Base-by-base conservation (phyloP, 345 rosid species). In the Psidium friedrichsthalianum region DNA sequence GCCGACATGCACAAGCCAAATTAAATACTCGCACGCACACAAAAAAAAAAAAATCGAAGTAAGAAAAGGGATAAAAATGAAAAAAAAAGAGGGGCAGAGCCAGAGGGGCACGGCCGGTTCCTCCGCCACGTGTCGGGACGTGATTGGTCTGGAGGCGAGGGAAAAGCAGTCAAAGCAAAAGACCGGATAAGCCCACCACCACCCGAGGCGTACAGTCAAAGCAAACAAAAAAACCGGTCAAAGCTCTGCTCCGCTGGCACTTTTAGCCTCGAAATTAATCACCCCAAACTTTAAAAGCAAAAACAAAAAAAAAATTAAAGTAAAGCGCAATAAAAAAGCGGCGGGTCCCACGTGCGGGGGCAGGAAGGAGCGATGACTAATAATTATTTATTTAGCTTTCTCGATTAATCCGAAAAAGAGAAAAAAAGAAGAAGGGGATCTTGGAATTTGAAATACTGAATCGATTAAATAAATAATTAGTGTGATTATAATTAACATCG, bases 191-290 rank as follows among this genome's bases (percentile, higher is more conserved):
- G 74, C 83, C 86, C 86, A 76, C 74, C 83, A 36, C 82, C 81
- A 82, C 64, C 87, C 84, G 85, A 86, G 53, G 85, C 74, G 85
- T 83, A 83, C 88, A 32, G 83, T 83, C 82, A 86, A 83, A 83
- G 88, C 82, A 55, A 74, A 86, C 52, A 69, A 82, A 82, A n/a
- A 51, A 44, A 51, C 36, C 80, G 84, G 87, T 86, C 87, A 86
- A 86, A 69, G 13, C 83, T 49, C 49, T 86, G 88, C 88, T 82
- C 55, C 83, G 88, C 85, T 86, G 87, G 82, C 85, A 55, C 85
- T 83, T 86, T 82, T 6, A 52, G 44, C 21, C 51, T 51, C 55
- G 82, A 27, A 29, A 47, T 24, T 81, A 49, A 15, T 81, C 52
- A 25, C 8, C 20, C 5, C 81, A 27, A 21, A 42, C 12, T 32